Evolutionary conservation across 345 rosid species (phyloP), one percentile per base, ranked within the genome.

Genomic region (Hibiscus tridactylites): DNA sequence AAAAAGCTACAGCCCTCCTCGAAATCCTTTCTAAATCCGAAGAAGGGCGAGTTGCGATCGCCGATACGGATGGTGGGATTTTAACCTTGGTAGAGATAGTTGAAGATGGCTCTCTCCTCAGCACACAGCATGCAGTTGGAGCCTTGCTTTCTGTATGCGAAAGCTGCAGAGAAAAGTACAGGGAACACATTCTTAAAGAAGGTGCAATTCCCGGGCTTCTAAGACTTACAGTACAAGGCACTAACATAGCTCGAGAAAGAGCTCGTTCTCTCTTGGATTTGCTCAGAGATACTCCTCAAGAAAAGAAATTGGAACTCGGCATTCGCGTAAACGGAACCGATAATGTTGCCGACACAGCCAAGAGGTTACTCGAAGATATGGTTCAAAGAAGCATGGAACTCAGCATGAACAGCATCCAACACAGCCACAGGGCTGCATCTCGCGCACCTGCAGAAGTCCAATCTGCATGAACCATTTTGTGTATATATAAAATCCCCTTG

Each of bases 171-270:
- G 85, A 83, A 49, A 88, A 82, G 74, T 90, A 86, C 73, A 72
- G 92, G 61, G 76, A 72, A 58, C 91, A 85, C 71, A 90, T 88
- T 77, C 86, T 90, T 44, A 80, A 85, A 28, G 96, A 90, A 78
- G 96, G 96, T 46, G 96, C 90, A 21, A 88, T 90, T 67, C 92
- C 92, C 0, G 96, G 96, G 70, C 92, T 90, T 75, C 83, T 90
- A 57, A 77, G 82, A 65, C 82, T 87, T 58, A 90, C 92, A 2
- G 92, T 81, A 35, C 91, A 88, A 56, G 96, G 96, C 63, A 88
- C 91, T 8, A 53, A 74, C 68, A 76, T 76, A 80, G 87, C 92
- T 57, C 89, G 76, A 81, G 92, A 85, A 69, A 82, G 89, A 80
- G 92, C 92, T 16, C 85, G 83, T 16, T 76, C 72, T 7, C 91